Percentiles rank a stretch among this genome's conserved stretches.
Conservation (phyloP, 2,329 filamentous ascomycete species). For the Fusarium cicatricum region DNA sequence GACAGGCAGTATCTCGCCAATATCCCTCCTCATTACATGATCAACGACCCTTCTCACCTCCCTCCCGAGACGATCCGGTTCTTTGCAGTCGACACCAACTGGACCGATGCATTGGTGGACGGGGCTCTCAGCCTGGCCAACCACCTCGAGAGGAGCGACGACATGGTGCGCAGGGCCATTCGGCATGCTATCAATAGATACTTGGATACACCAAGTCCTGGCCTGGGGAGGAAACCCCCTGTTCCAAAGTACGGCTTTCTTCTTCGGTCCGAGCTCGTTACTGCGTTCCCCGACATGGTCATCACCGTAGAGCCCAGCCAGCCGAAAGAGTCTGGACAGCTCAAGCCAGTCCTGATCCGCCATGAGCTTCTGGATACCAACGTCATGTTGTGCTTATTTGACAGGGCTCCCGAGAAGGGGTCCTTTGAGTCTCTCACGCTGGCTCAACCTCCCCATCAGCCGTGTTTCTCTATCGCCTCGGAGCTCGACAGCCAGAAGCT, state of each 20-base stretch:
- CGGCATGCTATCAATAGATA: conserved; percentile 35
- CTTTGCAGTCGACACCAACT: conserved; percentile 51
- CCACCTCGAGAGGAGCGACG: conserved; percentile 6
- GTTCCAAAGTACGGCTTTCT: conserved; percentile 46
- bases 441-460: too few species aligned
- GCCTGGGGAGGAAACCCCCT: conserved; percentile 34
- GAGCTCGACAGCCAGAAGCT: too few species aligned
- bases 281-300: too few species aligned
- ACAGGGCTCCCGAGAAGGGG: too few species aligned
- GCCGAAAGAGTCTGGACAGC: too few species aligned
- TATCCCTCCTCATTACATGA: conserved; percentile 51
- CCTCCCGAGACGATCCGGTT: conserved; percentile 47
- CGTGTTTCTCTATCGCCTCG: too few species aligned
- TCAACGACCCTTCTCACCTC: conserved; percentile 45
- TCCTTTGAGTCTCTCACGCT: too few species aligned
- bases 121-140: conserved; percentile 51
- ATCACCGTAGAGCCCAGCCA: too few species aligned
- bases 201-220: conserved; percentile 9
- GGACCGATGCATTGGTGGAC: conserved; percentile 51
- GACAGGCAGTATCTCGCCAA: conserved; percentile 47
- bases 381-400: too few species aligned
- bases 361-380: too few species aligned
- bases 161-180: conserved; percentile 29
- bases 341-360: too few species aligned
- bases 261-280: too few species aligned